Evolutionary conservation across 2,329 filamentous ascomycete genomes (phyloP), one percentile per base, ranked within the genome.

Genomic region (Neonectria coccinea): DNA sequence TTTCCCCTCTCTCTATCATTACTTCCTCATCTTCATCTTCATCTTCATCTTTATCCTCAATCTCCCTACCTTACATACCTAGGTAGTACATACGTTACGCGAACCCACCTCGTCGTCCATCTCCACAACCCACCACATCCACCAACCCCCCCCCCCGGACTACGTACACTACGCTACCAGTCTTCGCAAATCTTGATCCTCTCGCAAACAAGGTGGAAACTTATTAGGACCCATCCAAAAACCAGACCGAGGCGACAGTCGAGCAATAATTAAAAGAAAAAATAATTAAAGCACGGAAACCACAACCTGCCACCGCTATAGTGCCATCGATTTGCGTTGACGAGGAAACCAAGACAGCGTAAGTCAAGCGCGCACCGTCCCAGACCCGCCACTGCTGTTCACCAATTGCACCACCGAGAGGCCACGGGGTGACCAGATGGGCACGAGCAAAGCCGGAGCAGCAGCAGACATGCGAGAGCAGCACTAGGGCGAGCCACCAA

Each of bases 401-500:
- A 53, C 31, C 36, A 53, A 36, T 22, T 36, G 29, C 50, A 39
- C 51, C 36, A 39, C 51, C 31, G 16, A 39, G 36, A 39, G 29
- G 18, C 27, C 47, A 50, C 29, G n/a, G n/a, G 47, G 29, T 31
- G 47, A 50, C 47, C 25, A 50, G 27, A 48, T 31, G 25, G 25
- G 25, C 33, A 53, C 50, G 33, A 36, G 33, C 33, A 36, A 36
- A 36, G 33, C 33, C 33, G 14, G 50, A 39, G 31, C 22, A 22
- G 31, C 22, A 22, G 22, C 22, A 36, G 12, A 33, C 31, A 14
- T 39, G 36, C 18, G n/a, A 36, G 31, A 36, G 31, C 36, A 36
- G 31, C 31, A 39, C 51, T 53, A 53, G 31, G 18, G 14, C 31
- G 31, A 53, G 36, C 51, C 51, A 53, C 51, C 51, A 39, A 53